phyloP scores from a whole-genome alignment of 2,329 filamentous ascomycete species.

The Acephala macrosclerotiorum region DNA sequence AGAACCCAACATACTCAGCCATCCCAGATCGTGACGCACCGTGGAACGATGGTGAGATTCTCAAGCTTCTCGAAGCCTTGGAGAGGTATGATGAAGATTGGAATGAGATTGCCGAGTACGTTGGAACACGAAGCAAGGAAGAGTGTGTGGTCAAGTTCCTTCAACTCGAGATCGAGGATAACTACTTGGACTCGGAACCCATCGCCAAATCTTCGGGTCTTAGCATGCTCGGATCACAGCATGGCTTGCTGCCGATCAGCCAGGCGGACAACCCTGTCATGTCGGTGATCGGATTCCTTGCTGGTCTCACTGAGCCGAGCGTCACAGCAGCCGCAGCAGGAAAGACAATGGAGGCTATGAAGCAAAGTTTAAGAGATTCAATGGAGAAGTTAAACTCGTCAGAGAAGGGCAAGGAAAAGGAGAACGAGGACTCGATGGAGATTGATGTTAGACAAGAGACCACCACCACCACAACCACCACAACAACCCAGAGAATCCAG shows the following conservation, averaged over 20 bases:
- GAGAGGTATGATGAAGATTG: slow-evolving; percentile 97
- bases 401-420: slow-evolving; percentile 65
- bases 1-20: slow-evolving; percentile 83
- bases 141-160: slow-evolving; percentile 98
- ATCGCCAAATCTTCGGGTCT: slow-evolving; percentile 62
- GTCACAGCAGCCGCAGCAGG: slow-evolving; percentile 91
- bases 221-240: slow-evolving; percentile 72
- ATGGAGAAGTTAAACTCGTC: slow-evolving; percentile 68
- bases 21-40: slow-evolving; percentile 84
- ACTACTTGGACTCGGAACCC: slow-evolving; percentile 85
- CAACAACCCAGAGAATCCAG: slow-evolving; percentile 54
- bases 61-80: slow-evolving; percentile 89
- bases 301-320: slow-evolving; percentile 86
- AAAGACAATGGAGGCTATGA: slow-evolving; percentile 86
- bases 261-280: slow-evolving; percentile 96
- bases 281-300: slow-evolving; percentile 94
- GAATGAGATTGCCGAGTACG: slow-evolving; percentile 90
- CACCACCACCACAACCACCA: slow-evolving; percentile 56
- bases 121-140: slow-evolving; percentile 88
- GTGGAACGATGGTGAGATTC: slow-evolving; percentile 89
- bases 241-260: slow-evolving; percentile 86
- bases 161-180: slow-evolving; percentile 96
- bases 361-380: slow-evolving; percentile 78
- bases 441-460: slow-evolving; percentile 62
- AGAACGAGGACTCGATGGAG: slow-evolving; percentile 67